Percentiles rank a stretch among this genome's conserved stretches.
These are phyloP conservation scores for Mycena pura DNA, from an alignment of 768 basidiomycete species.

Conservation along the genomic window DNA sequence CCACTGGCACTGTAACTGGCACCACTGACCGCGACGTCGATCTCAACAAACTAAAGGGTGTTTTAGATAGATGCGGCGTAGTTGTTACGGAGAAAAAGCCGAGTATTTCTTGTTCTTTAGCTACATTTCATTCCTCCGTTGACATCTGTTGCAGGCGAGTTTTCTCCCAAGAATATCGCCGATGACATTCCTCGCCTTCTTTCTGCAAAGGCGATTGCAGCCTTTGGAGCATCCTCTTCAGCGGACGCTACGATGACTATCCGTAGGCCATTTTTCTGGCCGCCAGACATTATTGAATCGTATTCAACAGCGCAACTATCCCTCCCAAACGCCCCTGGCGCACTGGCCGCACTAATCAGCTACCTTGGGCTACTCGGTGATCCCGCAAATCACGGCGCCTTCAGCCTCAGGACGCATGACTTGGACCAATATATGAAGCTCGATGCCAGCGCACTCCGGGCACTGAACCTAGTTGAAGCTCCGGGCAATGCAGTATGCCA, in stretches of 20 bases:
- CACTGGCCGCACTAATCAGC: conserved; percentile 79
- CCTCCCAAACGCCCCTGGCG: conserved; percentile 77
- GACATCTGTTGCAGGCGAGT: conserved; percentile 67
- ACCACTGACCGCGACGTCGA: conserved; percentile 87
- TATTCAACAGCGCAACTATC: conserved; percentile 71
- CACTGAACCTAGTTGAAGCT: conserved; percentile 83
- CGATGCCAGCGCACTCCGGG: conserved; percentile 92
- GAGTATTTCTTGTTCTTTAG: conserved; percentile 42
- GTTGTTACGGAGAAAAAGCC: conserved; percentile 91
- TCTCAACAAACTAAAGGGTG: conserved; percentile 81
- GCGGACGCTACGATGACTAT: conserved; percentile 59
- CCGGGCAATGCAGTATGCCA: conserved; percentile 59
- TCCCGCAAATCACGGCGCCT: conserved; percentile 78
- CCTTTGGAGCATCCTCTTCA: conserved; percentile 43
- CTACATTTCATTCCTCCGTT: not conserved
- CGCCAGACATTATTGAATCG: not conserved
- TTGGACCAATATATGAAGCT: conserved; percentile 94
- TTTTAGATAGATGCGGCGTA: conserved; percentile 90
- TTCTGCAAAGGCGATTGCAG: conserved; percentile 48
- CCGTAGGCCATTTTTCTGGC: conserved; percentile 47
- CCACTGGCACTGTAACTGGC: conserved; percentile 74
- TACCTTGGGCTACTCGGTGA: conserved; percentile 86
- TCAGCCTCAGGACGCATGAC: conserved; percentile 85
- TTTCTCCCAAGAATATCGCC: conserved; percentile 76
- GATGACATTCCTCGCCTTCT: conserved; percentile 82